Base-by-base conservation (phyloP, 2,329 filamentous ascomycete species). In the Cordyceps cateniannulata region DNA sequence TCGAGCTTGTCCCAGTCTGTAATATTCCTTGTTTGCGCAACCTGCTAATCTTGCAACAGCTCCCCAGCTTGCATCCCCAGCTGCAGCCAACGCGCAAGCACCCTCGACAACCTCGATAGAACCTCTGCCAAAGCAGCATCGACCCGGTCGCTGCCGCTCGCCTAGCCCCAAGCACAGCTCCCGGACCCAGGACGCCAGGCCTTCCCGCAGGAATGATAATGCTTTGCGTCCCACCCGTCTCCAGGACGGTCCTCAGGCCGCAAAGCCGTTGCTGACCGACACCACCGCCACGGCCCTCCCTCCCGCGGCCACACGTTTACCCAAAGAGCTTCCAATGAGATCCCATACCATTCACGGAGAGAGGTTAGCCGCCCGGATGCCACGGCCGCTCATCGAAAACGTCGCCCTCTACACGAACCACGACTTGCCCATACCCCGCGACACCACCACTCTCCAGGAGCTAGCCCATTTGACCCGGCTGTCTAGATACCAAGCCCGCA, bases 401-500 rank as follows among this genome's bases (percentile, higher is more conserved):
- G 75, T 84, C 48, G 88, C 87, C 47, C 78, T 85, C 61, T 90
- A 89, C 72, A 80, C 82, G 50, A 88, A 88, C 69, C 75, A 82
- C 16, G 80, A 82, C 65, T 72, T 87, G 60, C 79, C 82, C 53
- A 79, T 82, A 42, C 84, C 88, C 63, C 80, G 79, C 56, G 84
- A 88, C 50, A 83, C 84, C 62, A 90, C 88, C 50, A 88, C 86
- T 16, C 78, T 93, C 63, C 85, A 90, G 69, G 89, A 93, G 73
- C 83, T 93, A 66, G 89, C 89, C 56, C 89, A 92, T 72, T 75
- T 93, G 67, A 88, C 91, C 65, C 85, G 89, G 63, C 78, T 92
- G 64, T 89, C 89, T 71, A 89, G 87, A 69, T 91, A 92, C 72
- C 90, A 93, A 75, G 87, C 91, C 79, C 88, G 88, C 79, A 89